A percentile compares a stretch with the other conserved stretches of the same genome.
These are phyloP conservation scores for Dendrobium nobile DNA, from an alignment of 106 monocot genomes.

Conservation along the genomic window DNA sequence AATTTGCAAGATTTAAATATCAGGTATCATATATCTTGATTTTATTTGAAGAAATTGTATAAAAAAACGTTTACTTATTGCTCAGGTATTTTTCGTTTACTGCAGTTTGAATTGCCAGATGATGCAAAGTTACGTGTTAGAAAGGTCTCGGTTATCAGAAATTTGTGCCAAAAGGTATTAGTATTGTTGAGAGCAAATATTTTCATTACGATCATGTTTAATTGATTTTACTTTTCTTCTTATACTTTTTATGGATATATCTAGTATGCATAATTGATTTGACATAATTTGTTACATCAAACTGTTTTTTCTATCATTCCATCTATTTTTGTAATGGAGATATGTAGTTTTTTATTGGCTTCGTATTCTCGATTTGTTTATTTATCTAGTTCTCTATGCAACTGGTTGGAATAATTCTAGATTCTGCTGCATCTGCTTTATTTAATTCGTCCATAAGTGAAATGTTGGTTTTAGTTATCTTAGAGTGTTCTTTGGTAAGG, in stretches of 20 bases:
- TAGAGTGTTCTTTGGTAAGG: not conserved
- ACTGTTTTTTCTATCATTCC: not conserved
- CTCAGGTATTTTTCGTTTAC: conserved; percentile 1
- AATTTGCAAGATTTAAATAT: conserved; percentile 83
- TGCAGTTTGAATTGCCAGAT: conserved; percentile 81
- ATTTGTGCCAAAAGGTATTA: conserved; percentile 89
- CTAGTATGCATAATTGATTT: too few relatives aligned
- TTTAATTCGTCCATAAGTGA: not conserved
- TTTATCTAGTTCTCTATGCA: not conserved
- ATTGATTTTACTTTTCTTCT: not conserved
- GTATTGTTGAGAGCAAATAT: not conserved
- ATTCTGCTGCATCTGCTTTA: not conserved
- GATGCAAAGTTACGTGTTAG: conserved; percentile 50
- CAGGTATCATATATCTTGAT: conserved; percentile 36
- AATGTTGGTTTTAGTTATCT: not conserved
- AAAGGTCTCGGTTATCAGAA: conserved; percentile 66
- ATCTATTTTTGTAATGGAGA: not conserved
- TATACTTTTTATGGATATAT: too few relatives aligned
- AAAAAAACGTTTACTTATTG: not conserved
- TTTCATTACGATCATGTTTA: not conserved
- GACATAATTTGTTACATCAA: not conserved
- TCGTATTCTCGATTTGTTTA: not conserved
- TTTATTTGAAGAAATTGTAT: not conserved
- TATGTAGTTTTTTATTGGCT: not conserved
- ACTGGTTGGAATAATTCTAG: not conserved